Evolutionary conservation across 148 eudicot species (phyloP), one percentile per base, ranked within the genome.

Genomic region (Rhododendron mucronatum): DNA sequence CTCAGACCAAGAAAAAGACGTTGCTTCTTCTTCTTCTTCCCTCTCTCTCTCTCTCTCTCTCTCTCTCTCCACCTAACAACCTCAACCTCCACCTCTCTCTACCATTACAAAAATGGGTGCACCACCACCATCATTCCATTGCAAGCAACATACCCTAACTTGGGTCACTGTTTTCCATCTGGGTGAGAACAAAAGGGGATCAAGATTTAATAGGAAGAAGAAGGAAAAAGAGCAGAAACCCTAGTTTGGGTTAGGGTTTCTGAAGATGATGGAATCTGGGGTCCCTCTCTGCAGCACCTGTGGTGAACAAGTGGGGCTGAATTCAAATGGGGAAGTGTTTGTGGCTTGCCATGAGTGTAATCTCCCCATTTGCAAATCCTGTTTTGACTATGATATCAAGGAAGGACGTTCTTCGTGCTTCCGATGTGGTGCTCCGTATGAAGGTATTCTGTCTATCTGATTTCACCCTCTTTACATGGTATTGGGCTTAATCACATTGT

Each of bases 291-390:
- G 99, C 88, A 92, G 90, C 87, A 93, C 91, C 85, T 97, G 99
- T 88, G 98, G 98, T 50, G 98, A 95, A 86, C 91, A 86, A 84
- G 86, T 95, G 48, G 96, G 95, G 79, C 13, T 92, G 59, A 88
- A 91, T 59, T 83, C 91, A 12, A 93, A 94, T n/a, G 99, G 98
- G 16, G 93, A 93, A 83, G 90, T 90, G 78, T 94, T 94, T 91
- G 93, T 95, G 61, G 97, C 93, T 79, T 97, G 99, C 78, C 96
- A 88, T 88, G 98, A 93, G 84, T 97, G 98, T 73, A 95, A 91
- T 84, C 89, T 91, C 79, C 94, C 98, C 11, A 90, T 95, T 57
- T 95, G 99, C 83, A 93, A 90, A 86, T 85, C 93, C 59, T 97
- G 99, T 79, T 88, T 95, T 76, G 95, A 95, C 28, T 91, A 88